These are phyloP conservation scores for Euphorbia peplus DNA, from an alignment of 345 rosid genomes.

Conservation along the genomic window DNA sequence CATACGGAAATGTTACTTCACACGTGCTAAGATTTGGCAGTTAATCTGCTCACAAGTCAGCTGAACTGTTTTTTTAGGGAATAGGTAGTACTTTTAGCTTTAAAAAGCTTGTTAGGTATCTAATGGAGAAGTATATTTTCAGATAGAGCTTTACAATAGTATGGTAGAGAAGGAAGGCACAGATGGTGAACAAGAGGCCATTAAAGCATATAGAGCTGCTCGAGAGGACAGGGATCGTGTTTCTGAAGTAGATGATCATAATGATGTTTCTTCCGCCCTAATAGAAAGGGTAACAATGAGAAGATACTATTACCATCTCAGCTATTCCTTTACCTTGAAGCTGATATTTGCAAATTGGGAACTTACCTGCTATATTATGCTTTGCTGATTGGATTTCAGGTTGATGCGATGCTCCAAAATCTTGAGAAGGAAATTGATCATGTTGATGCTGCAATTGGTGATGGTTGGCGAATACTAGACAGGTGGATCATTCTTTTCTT, in stretches of 20 bases:
- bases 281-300: constrained; percentile 53
- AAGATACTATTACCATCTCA: not conserved
- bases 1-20: not conserved
- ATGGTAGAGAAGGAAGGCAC: constrained; percentile 69
- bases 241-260: constrained; percentile 47
- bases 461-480: constrained; percentile 73
- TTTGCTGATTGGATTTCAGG: constrained; percentile 35
- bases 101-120: not conserved
- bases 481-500: constrained; percentile 39
- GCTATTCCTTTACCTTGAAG: not conserved
- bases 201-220: constrained; percentile 81
- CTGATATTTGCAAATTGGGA: constrained; percentile 4
- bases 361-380: constrained; percentile 7
- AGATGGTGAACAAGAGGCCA: constrained; percentile 65
- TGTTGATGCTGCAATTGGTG: constrained; percentile 78
- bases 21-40: not conserved
- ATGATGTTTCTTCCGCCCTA: constrained; percentile 74
- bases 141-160: constrained; percentile 87
- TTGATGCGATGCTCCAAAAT: constrained; percentile 79
- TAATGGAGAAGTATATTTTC: constrained; percentile 19
- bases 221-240: constrained; percentile 56
- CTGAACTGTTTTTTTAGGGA: not conserved
- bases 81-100: not conserved
- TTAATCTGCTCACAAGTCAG: constrained; percentile 6
- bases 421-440: constrained; percentile 88